A percentile compares a stretch with the other conserved stretches of the same genome.
Evolutionary conservation across 129 eudicot species (phyloP).

Genomic region (Artemisia annua): DNA sequence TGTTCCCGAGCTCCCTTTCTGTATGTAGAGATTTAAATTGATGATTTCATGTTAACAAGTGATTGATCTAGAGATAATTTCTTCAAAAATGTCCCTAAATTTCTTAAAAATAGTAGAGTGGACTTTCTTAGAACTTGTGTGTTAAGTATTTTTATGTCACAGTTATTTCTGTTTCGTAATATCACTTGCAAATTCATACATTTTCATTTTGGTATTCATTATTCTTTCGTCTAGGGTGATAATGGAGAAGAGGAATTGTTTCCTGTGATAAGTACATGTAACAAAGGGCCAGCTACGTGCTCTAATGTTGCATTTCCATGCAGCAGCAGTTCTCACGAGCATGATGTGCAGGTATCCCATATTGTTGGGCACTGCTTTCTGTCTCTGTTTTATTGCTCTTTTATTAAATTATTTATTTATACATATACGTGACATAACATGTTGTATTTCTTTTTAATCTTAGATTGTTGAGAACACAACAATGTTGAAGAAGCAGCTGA

Average conservation of each 20-base stretch:
- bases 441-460: neutral
- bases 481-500: slow-evolving; percentile 43
- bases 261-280: neutral
- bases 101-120: too few relatives aligned
- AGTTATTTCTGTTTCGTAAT: neutral
- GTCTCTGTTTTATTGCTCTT: neutral
- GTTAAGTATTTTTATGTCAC: neutral
- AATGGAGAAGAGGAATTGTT: slow-evolving; percentile 28
- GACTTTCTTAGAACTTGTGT: neutral
- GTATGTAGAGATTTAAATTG: neutral
- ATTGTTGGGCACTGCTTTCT: neutral
- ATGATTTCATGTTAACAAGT: neutral
- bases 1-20: neutral
- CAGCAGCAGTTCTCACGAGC: neutral
- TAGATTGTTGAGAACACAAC: slow-evolving; percentile 46
- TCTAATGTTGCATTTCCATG: neutral
- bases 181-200: neutral
- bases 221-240: slow-evolving; percentile 23
- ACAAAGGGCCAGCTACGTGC: neutral
- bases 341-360: slow-evolving; percentile 11
- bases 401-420: neutral
- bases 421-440: neutral
- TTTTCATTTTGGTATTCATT: neutral
- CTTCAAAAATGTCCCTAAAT: neutral
- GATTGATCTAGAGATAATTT: neutral